Base-by-base conservation (phyloP, 352 stramenopile genomes). In the Globisporangium recalcitrans region DNA sequence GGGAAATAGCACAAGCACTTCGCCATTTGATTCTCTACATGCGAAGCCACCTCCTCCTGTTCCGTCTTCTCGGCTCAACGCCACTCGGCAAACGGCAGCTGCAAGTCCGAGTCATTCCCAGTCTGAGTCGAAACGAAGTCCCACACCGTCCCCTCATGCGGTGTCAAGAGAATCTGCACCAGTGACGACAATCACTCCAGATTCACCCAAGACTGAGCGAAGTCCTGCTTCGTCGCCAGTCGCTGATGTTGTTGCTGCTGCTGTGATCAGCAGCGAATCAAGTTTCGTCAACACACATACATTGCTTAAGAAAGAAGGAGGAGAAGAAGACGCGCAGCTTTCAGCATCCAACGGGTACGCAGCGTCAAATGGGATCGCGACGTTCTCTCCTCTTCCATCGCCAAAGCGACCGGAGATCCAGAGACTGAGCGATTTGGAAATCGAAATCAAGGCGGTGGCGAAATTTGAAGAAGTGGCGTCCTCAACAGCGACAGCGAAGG, bases 391-490 rank as follows among this genome's bases (percentile, higher is more conserved):
- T 8, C 38, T 22, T 24, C n/a, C 60, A 10, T 60, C 51, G 1
- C 60, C 60, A 46, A 55, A 60, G 29, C 49, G 22, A 10, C 8
- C 21, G 21, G 38, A 19, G 27, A 54, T 62, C 24, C 56, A 62
- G 47, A 53, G 42, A 19, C 56, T 62, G n/a, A 38, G 48, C 24
- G 56, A 62, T 42, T 46, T 62, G 4, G 60, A 53, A 6, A 21
- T 26, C n/a, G 60, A 65, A 10, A 34, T 13, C 27, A 65, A 58
- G 16, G 22, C 27, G 22, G 40, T 32, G 27, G 56, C n/a, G 13
- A 22, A 13, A 21, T 32, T 16, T 19, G 19, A 27, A 24, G 29
- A 42, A 38, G 16, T 54, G 27, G 7, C 42, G 13, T 60, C 51
- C 6, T 21, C 59, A 27, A 51, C 24, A 24, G 16, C 4, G n/a